Base-by-base conservation (phyloP, 768 basidiomycete genomes). In the Boletus rufocinnamomeus region DNA sequence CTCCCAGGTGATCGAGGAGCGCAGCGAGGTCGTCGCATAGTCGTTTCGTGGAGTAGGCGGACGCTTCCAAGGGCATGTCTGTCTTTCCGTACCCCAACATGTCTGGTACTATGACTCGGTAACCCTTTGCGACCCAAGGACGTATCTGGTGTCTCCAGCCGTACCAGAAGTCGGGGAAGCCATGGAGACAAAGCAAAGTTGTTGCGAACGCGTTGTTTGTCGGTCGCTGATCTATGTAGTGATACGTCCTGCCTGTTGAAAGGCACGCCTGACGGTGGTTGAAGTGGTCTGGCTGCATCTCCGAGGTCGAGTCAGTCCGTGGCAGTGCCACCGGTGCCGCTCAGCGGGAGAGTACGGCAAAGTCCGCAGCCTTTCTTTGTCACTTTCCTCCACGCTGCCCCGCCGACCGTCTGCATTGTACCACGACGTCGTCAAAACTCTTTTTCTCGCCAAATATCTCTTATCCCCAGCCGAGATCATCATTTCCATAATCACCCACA, bases 131-230 rank as follows among this genome's bases (percentile, higher is more conserved):
- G 19, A 82, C 82, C 87, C 89, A 91, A 1, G 87, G 84, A 4
- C 77, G 78, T 57, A 92, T 89, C 69, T 90, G 89, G 68, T 86
- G 71, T 54, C 87, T 78, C 88, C 88, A 91, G 35, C 87, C 87
- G 69, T 86, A 90, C 80, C 78, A 80, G 35, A 77, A 69, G 66
- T 93, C 91, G 16, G 91, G 91, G 68, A 93, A 92, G 2, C 91
- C 91, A 66, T 93, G 91, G 19, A 92, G 61, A 67, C 87, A 88
- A n/a, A 92, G 77, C 8, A 93, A 61, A 2, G 89, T 85, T 1
- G 75, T 74, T 11, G 13, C 28, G 8, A 75, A 65, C 32, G 73
- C 67, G 60, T 80, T 77, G 44, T 72, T 58, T 17, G 56, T 60
- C 6, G 88, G 87, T n/a, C 76, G 60, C 70, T 91, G 83, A 69